A percentile compares a stretch with the other conserved stretches of the same genome.
phyloP scores from a whole-genome alignment of 805 yeast genomes.

The Ogataea minuta region DNA sequence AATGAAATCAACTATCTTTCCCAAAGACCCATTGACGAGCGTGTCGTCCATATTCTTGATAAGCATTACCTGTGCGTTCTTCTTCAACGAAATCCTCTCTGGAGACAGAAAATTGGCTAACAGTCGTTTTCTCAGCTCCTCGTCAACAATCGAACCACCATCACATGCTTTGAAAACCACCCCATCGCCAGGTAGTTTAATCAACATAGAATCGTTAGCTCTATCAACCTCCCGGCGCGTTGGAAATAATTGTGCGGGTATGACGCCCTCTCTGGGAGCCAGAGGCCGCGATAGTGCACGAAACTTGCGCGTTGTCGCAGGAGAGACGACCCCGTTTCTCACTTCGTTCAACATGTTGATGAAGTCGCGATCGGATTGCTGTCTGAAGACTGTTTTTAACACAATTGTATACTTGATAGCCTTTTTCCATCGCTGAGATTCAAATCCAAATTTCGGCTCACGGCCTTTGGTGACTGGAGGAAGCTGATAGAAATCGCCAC shows the following conservation, averaged over 20 bases:
- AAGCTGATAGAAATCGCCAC: conserved; percentile 81
- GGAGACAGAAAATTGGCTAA: conserved; percentile 65
- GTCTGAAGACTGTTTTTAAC: conserved; percentile 68
- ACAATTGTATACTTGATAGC: conserved; percentile 57
- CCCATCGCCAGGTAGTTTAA: conserved; percentile 42
- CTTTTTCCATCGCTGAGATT: conserved; percentile 58
- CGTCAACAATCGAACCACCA: conserved; percentile 46
- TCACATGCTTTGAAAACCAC: conserved; percentile 51
- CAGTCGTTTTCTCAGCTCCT: conserved; percentile 41
- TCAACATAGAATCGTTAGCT: conserved; percentile 56
- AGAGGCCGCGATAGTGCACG: conserved; percentile 50
- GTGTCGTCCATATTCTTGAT: conserved; percentile 70
- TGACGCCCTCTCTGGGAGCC: conserved; percentile 52
- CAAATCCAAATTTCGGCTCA: conserved; percentile 56
- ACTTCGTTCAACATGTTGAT: conserved; percentile 74
- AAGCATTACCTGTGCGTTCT: conserved; percentile 82
- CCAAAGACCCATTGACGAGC: conserved; percentile 75
- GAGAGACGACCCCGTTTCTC: conserved; percentile 59
- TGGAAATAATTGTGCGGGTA: conserved; percentile 73
- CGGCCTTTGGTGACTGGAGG: conserved; percentile 61
- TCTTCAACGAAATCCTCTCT: conserved; percentile 51
- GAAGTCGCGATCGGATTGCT: conserved; percentile 67
- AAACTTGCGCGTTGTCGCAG: conserved; percentile 49
- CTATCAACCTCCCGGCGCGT: conserved; percentile 69
- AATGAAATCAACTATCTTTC: conserved; percentile 50